Percentiles rank a stretch among this genome's conserved stretches.
Conservation (phyloP, 164 flowering plant genomes). For the Tetrastigma voinierianum region DNA sequence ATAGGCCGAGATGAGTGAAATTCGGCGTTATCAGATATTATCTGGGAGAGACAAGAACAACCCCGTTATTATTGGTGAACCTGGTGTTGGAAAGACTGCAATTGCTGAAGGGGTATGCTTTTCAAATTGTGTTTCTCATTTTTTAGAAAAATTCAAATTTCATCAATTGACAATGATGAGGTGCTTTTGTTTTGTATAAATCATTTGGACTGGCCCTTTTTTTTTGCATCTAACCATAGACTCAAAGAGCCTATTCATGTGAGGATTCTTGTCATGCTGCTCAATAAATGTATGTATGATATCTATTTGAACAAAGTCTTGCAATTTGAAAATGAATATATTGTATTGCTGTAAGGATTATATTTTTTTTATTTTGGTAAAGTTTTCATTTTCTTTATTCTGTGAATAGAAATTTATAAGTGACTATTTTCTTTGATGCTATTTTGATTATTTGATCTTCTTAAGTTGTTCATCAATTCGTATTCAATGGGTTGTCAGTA, state of each 20-base stretch:
- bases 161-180: too few relatives aligned
- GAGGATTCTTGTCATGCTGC: neutral
- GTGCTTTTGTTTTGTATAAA: neutral
- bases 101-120: constrained; percentile 95
- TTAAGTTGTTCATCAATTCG: too few relatives aligned
- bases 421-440: too few relatives aligned
- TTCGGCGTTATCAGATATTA: constrained; percentile 91
- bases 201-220: neutral
- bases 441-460: too few relatives aligned
- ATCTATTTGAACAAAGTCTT: neutral
- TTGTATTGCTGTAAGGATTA: too few relatives aligned
- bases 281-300: neutral
- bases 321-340: neutral
- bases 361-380: too few relatives aligned
- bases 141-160: neutral
- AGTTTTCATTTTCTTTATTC: neutral
- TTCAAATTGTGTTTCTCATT: neutral
- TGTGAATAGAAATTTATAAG: too few relatives aligned
- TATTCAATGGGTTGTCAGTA: too few relatives aligned
- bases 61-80: constrained; percentile 98
- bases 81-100: constrained; percentile 99
- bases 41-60: constrained; percentile 91
- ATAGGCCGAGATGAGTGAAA: constrained; percentile 99
- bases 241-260: neutral
- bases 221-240: neutral